These are phyloP conservation scores for Starmerella potacharoeniae DNA, from an alignment of 805 yeast genomes.

Conservation along the genomic window DNA sequence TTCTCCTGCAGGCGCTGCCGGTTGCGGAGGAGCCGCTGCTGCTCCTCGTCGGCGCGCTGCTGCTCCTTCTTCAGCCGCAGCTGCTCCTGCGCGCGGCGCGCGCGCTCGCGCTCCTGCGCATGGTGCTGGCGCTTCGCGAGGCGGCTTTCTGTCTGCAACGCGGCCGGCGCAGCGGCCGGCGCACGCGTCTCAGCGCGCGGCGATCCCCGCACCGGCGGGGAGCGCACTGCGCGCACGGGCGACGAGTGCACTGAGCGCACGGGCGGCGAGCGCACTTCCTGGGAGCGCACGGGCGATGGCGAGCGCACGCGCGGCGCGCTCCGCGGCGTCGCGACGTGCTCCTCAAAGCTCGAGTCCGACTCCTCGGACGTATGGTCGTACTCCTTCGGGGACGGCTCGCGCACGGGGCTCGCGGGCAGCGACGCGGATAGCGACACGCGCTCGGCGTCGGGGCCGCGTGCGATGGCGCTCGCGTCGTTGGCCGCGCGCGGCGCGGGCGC, in stretches of 20 bases:
- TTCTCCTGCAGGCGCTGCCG: background rate
- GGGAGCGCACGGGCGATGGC: background rate
- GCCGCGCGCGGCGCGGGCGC: too few species aligned
- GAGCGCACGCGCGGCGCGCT: background rate
- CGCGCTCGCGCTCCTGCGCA: background rate
- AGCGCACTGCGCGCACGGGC: background rate
- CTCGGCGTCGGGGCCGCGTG: too few species aligned
- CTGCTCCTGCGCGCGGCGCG: background rate
- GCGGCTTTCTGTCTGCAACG: background rate
- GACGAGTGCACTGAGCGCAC: too few species aligned
- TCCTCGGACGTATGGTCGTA: constrained; percentile 1
- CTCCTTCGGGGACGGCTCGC: background rate
- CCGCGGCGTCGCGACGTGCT: background rate
- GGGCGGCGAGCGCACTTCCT: too few species aligned
- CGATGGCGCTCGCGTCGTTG: too few species aligned
- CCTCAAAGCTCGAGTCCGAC: background rate
- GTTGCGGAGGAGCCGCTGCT: background rate
- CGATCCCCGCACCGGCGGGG: background rate
- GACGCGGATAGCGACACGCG: too few species aligned
- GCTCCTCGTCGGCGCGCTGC: background rate
- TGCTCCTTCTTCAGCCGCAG: background rate
- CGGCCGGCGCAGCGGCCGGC: background rate
- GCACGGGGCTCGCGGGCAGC: too few species aligned
- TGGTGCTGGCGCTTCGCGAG: background rate
- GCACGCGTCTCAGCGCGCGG: background rate